Percentiles rank a stretch among this genome's conserved stretches.
These are phyloP conservation scores for Apophysomyces elegans DNA, from an alignment of 371 early-diverging fungal genomes.

Conservation along the genomic window DNA sequence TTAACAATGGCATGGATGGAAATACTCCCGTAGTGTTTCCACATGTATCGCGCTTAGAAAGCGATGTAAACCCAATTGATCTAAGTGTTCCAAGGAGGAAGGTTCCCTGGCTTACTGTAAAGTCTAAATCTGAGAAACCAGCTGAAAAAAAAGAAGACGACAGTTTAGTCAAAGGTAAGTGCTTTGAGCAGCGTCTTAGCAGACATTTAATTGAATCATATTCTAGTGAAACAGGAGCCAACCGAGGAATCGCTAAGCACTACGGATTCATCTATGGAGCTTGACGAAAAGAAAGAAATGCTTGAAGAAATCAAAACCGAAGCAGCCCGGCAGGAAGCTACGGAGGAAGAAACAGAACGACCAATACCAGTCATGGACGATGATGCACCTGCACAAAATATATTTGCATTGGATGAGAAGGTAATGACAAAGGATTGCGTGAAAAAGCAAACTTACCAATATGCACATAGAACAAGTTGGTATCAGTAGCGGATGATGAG, in stretches of 20 bases:
- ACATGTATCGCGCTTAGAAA: slow-evolving; percentile 38
- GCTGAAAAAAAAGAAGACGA: slow-evolving; percentile 20
- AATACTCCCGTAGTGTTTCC: slow-evolving; percentile 44
- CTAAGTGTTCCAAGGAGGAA: slow-evolving; percentile 24
- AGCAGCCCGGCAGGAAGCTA: slow-evolving; percentile 15
- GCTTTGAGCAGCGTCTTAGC: not conserved
- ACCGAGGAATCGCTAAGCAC: not conserved
- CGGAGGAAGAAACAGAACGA: slow-evolving; percentile 23
- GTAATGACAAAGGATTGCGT: slow-evolving; percentile 5
- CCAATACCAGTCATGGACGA: slow-evolving; percentile 40
- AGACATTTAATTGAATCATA: not conserved
- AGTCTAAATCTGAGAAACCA: slow-evolving; percentile 15
- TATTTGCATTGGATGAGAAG: slow-evolving; percentile 42
- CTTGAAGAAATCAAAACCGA: not conserved
- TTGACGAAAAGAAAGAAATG: slow-evolving; percentile 10
- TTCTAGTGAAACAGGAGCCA: slow-evolving; percentile 20
- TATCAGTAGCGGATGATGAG: slow-evolving; percentile 50
- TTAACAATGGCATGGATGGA: slow-evolving; percentile 23
- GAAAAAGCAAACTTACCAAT: not conserved
- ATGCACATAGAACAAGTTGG: slow-evolving; percentile 20
- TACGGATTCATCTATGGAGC: not conserved
- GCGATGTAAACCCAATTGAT: slow-evolving; percentile 49
- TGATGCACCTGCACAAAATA: slow-evolving; percentile 49
- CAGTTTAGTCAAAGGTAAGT: not conserved
- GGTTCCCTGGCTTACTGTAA: slow-evolving; percentile 40